These are phyloP conservation scores for Colletotrichum lindemuthianum DNA, from an alignment of 2,329 filamentous ascomycete species.

Conservation along the genomic window DNA sequence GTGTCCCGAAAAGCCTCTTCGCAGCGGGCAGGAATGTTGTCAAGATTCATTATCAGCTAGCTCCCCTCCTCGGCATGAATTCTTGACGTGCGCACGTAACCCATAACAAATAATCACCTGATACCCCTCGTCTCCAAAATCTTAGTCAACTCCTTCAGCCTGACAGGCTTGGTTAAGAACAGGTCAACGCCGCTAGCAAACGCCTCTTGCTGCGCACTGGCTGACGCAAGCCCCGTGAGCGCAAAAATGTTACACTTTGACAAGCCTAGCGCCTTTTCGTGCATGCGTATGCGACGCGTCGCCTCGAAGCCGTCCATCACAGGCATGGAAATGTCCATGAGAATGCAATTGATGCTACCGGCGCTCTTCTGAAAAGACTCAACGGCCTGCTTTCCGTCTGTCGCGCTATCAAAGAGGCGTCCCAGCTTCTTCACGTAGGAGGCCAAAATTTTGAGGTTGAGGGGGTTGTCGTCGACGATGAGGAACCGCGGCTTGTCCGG, in stretches of 20 bases:
- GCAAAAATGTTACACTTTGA: slow-evolving; percentile 59
- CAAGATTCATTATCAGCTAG: too few species aligned
- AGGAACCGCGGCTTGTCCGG: slow-evolving; percentile 40
- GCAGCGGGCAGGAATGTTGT: too few species aligned
- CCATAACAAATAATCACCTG: background rate
- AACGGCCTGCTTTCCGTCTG: slow-evolving; percentile 48
- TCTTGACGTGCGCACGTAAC: too few species aligned
- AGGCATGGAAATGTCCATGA: slow-evolving; percentile 67
- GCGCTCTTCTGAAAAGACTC: slow-evolving; percentile 41
- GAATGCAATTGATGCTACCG: slow-evolving; percentile 42
- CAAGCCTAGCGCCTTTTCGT: slow-evolving; percentile 55
- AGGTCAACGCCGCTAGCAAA: slow-evolving; percentile 63
- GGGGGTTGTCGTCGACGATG: slow-evolving; percentile 53
- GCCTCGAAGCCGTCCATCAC: slow-evolving; percentile 64
- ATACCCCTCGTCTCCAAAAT: slow-evolving; percentile 19
- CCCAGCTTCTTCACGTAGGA: slow-evolving; percentile 49
- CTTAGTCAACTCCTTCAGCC: slow-evolving; percentile 49
- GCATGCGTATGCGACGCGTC: slow-evolving; percentile 59
- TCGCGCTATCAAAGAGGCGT: slow-evolving; percentile 42
- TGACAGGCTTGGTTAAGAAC: slow-evolving; percentile 66
- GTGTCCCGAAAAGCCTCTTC: too few species aligned
- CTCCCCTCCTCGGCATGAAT: too few species aligned
- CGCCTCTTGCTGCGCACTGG: slow-evolving; percentile 61
- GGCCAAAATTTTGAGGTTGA: slow-evolving; percentile 49
- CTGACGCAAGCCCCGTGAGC: slow-evolving; percentile 62